Evolutionary conservation across 129 eudicot genomes (phyloP), one percentile per base, ranked within the genome.

Genomic region (Centella asiatica): DNA sequence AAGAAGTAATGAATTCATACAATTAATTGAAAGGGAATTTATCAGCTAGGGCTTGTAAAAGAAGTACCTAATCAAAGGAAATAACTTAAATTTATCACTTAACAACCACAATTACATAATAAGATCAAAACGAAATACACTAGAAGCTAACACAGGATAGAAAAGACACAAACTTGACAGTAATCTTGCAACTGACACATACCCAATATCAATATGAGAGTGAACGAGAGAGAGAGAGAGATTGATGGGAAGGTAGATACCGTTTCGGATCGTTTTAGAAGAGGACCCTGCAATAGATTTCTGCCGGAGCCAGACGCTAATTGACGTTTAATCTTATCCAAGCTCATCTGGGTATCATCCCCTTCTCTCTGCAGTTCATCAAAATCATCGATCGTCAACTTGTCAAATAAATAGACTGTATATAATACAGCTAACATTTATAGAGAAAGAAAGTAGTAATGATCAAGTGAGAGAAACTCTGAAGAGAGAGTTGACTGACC

Each of bases 241-340:
- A 48, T 3, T n/a, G n/a, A n/a, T n/a, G n/a, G n/a, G n/a, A n/a
- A n/a, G n/a, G n/a, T n/a, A n/a, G n/a, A n/a, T 82, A 92, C 99
- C 76, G 99, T 92, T 75, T 92, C 99, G 37, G 99, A 92, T 80
- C 99, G 90, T 69, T 92, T 92, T 39, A 87, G 88, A 49, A 92
- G 99, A 44, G 99, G 99, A 22, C 99, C 99, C 70, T 92, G 99
- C 63, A 92, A 70, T 11, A 92, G 49, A 73, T 87, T 82, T 49
- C 85, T 64, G 26, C 98, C 98, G 18, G 94, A 81, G 33, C 90
- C 80, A 54, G 99, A 80, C 5, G 96, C 86, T 57, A 92, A 74
- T 69, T 92, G 99, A 24, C 86, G 79, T 51, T 87, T 92, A 67
- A 87, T 87, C 85, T 81, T 87, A 67, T 92, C 92, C 71, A 92